phyloP scores from a whole-genome alignment of 2,329 filamentous ascomycete species.

The Aspergillus glaucus region DNA sequence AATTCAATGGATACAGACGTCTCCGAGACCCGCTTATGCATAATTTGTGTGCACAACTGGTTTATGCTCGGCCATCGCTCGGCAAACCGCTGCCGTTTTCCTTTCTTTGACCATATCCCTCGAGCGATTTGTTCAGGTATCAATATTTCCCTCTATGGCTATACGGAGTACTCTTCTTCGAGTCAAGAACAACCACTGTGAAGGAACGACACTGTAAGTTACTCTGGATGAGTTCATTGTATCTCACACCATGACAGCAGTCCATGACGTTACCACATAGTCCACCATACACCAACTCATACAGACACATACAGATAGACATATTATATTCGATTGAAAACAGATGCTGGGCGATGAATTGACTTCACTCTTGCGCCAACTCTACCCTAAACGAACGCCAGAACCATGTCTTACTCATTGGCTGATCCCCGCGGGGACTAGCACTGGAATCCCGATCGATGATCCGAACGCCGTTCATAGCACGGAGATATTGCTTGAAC shows the following conservation, averaged over 20 bases:
- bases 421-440: neutral
- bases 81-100: too few relatives aligned
- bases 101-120: too few relatives aligned
- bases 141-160: too few relatives aligned
- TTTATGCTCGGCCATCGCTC: too few relatives aligned
- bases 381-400: neutral
- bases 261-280: conserved; percentile 6
- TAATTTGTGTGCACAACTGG: too few relatives aligned
- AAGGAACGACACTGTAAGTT: too few relatives aligned
- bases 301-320: neutral
- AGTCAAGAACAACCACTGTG: too few relatives aligned
- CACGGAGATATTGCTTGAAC: too few relatives aligned
- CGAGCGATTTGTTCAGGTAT: too few relatives aligned
- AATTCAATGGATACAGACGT: too few relatives aligned
- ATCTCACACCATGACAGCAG: neutral
- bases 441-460: neutral
- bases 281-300: neutral
- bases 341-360: neutral
- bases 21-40: too few relatives aligned
- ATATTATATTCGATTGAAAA: neutral
- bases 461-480: neutral
- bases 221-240: neutral
- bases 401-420: neutral
- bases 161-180: too few relatives aligned
- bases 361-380: conserved; percentile 6